Conservation (phyloP, 306 rosid species). For the Spatholobus suberectus region DNA sequence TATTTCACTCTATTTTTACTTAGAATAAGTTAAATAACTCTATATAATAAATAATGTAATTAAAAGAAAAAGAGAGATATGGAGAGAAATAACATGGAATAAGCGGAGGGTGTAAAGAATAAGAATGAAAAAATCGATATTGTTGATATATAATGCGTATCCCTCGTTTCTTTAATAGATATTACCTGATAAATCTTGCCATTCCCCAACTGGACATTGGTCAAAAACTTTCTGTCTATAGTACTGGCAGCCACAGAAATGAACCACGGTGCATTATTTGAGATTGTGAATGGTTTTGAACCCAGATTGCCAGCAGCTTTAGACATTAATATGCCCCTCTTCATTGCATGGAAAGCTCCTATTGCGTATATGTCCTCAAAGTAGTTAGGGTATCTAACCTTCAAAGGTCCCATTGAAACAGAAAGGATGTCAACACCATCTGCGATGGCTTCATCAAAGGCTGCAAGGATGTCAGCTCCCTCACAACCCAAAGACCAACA, state of each 20-base stretch:
- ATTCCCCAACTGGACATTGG: slow-evolving; percentile 43
- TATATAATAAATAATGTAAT: too few relatives aligned
- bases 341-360: neutral
- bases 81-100: too few relatives aligned
- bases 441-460: neutral
- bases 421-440: neutral
- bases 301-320: neutral
- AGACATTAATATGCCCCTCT: neutral
- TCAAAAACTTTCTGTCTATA: slow-evolving; percentile 49
- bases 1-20: too few relatives aligned
- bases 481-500: neutral
- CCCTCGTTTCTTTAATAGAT: too few relatives aligned
- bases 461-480: neutral
- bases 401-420: neutral
- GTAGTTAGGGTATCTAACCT: neutral
- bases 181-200: neutral
- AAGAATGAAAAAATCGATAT: too few relatives aligned
- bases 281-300: slow-evolving; percentile 15
- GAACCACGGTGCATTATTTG: slow-evolving; percentile 50
- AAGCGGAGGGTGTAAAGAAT: too few relatives aligned
- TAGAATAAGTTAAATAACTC: too few relatives aligned
- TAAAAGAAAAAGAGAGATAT: too few relatives aligned
- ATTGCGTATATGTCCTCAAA: neutral
- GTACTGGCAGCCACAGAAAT: slow-evolving; percentile 61
- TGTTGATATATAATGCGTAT: too few relatives aligned